phyloP scores from a whole-genome alignment of 2,329 filamentous ascomycete species.

The Septoria linicola region DNA sequence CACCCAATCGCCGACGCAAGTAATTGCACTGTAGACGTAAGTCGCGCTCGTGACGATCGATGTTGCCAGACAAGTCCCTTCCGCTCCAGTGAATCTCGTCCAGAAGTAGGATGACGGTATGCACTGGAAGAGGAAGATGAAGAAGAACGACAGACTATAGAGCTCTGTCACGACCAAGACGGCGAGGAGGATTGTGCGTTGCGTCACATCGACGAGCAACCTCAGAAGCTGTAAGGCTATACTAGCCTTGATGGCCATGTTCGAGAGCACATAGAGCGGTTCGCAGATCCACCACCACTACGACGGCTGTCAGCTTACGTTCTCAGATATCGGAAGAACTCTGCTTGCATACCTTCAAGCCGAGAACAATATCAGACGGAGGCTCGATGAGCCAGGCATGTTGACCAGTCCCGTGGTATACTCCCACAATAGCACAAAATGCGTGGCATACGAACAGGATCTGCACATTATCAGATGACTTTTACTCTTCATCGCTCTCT shows the following conservation, averaged over 20 bases:
- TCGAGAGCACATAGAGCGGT: constrained; percentile 23
- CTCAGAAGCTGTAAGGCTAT: constrained; percentile 25
- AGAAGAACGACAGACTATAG: constrained; percentile 22
- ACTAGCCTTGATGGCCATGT: constrained; percentile 27
- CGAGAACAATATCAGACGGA: constrained; percentile 13
- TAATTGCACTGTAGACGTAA: constrained; percentile 23
- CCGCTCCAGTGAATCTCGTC: constrained; percentile 17
- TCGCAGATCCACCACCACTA: constrained; percentile 47
- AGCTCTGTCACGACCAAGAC: constrained; percentile 19
- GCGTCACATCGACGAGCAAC: constrained; percentile 11
- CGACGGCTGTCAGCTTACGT: too few species aligned
- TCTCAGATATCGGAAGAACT: too few species aligned
- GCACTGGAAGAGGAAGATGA: constrained; percentile 25
- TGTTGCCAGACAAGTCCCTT: constrained; percentile 17
- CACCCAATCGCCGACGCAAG: constrained; percentile 23
- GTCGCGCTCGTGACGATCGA: constrained; percentile 10
- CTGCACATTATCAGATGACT: too few species aligned
- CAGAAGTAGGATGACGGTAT: constrained; percentile 22
- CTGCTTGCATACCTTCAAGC: too few species aligned
- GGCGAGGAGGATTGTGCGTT: constrained; percentile 17
- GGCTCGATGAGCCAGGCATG: constrained; percentile 18
- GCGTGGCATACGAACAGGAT: constrained; percentile 18
- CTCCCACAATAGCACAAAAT: constrained; percentile 16
- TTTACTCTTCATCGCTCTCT: too few species aligned
- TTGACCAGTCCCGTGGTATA: constrained; percentile 21